Percentiles rank a stretch among this genome's conserved stretches.
Conservation (phyloP, 371 early-diverging fungal genomes). For the Fennellomyces sp. region DNA sequence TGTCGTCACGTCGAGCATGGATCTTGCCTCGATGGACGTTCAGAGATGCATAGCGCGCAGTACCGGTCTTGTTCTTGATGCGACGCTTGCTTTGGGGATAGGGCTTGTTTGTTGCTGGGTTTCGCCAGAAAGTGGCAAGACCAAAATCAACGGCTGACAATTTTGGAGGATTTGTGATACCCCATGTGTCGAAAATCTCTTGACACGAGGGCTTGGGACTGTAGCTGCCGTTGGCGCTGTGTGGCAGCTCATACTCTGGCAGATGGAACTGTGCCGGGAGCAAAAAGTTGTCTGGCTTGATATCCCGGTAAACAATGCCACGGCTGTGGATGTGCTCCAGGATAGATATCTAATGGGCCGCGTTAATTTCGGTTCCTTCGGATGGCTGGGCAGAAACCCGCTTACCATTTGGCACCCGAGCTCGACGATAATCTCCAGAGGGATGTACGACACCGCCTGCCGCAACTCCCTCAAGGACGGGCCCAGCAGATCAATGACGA, state of each 20-base stretch:
- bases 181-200: not conserved
- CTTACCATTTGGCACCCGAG: constrained; percentile 63
- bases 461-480: constrained; percentile 91
- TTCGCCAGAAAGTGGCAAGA: constrained; percentile 54
- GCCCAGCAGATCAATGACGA: constrained; percentile 97
- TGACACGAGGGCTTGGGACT: constrained; percentile 2
- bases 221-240: not conserved
- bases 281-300: constrained; percentile 98
- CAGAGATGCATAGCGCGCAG: constrained; percentile 67
- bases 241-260: constrained; percentile 21
- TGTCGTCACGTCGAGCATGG: constrained; percentile 64
- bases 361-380: not conserved
- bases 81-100: constrained; percentile 48
- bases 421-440: constrained; percentile 53
- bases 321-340: constrained; percentile 98
- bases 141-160: constrained; percentile 63
- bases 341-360: constrained; percentile 76
- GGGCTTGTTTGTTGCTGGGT: constrained; percentile 45
- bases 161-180: constrained; percentile 8
- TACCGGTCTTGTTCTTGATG: constrained; percentile 59
- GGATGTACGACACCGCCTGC: constrained; percentile 43
- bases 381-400: too few relatives aligned
- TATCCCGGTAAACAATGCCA: constrained; percentile 75
- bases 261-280: constrained; percentile 37
- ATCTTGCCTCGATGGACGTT: constrained; percentile 62